phyloP scores from a whole-genome alignment of 75 land plant species.

The Picea glauca region DNA sequence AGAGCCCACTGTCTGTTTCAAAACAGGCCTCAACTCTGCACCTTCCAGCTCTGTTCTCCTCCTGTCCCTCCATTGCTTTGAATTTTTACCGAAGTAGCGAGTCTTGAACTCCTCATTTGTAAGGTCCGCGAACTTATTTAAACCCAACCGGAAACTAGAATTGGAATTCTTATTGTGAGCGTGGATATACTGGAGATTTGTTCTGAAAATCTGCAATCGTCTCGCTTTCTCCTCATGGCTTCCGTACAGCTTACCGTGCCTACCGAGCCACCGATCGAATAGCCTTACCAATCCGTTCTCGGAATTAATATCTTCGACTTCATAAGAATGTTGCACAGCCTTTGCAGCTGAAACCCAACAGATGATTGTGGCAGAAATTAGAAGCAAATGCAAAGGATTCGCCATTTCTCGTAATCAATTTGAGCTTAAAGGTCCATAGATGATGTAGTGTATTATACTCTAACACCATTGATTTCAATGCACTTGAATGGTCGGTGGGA shows the following conservation, averaged over 20 bases:
- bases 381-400: no score
- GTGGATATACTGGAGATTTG: constrained; percentile 47
- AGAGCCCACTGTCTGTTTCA: no score
- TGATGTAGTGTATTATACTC: no score
- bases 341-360: no score
- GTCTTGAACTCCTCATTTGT: constrained; percentile 22
- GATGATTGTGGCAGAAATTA: no score
- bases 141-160: constrained; percentile 9
- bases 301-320: constrained; percentile 9
- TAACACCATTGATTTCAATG: no score
- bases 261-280: constrained; percentile 27
- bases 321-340: no score
- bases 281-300: constrained; percentile 14
- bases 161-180: constrained; percentile 15
- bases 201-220: constrained; percentile 52
- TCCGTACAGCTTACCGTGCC: constrained; percentile 31
- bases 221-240: constrained; percentile 28
- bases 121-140: constrained; percentile 30
- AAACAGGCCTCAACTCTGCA: not conserved
- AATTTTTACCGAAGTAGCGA: not conserved
- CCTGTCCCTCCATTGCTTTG: not conserved
- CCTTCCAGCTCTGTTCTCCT: not conserved
- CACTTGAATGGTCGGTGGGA: no score
- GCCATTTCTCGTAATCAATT: no score
- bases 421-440: no score